Evolutionary conservation across 805 yeast genomes (phyloP).

Genomic region (Suhomyces prunicola): DNA sequence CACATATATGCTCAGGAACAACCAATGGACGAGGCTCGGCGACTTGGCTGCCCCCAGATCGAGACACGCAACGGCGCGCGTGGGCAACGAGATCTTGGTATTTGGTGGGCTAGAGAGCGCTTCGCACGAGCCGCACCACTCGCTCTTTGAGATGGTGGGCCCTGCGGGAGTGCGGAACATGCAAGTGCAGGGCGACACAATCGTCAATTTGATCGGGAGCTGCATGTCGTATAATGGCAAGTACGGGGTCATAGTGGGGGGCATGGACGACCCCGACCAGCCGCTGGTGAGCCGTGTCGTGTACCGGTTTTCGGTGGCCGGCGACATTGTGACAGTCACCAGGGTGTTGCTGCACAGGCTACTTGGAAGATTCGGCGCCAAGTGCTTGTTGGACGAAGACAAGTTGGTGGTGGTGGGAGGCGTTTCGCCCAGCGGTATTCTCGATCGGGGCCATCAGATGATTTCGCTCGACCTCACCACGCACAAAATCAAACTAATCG

Average conservation of each 20-base stretch:
- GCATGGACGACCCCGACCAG: constrained; percentile 26
- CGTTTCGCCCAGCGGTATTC: constrained; percentile 38
- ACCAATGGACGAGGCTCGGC: constrained; percentile 39
- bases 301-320: constrained; percentile 29
- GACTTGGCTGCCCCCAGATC: constrained; percentile 46
- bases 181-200: constrained; percentile 17
- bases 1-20: constrained; percentile 18
- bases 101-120: constrained; percentile 46
- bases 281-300: constrained; percentile 33
- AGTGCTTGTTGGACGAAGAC: constrained; percentile 27
- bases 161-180: constrained; percentile 8
- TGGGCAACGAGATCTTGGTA: constrained; percentile 34
- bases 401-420: constrained; percentile 56
- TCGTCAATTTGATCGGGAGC: constrained; percentile 31
- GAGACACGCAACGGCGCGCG: constrained; percentile 45
- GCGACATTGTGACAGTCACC: constrained; percentile 8
- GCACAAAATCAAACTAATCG: constrained; percentile 12
- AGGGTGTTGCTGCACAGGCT: constrained; percentile 19
- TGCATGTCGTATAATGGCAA: constrained; percentile 29
- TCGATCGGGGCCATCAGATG: constrained; percentile 26
- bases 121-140: neutral
- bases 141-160: constrained; percentile 20
- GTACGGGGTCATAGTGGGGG: constrained; percentile 51
- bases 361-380: constrained; percentile 51
- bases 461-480: constrained; percentile 28